Evolutionary conservation across 1,284 basidiomycete species (phyloP), one percentile per base, ranked within the genome.

Genomic region (Naganishia cerealis): DNA sequence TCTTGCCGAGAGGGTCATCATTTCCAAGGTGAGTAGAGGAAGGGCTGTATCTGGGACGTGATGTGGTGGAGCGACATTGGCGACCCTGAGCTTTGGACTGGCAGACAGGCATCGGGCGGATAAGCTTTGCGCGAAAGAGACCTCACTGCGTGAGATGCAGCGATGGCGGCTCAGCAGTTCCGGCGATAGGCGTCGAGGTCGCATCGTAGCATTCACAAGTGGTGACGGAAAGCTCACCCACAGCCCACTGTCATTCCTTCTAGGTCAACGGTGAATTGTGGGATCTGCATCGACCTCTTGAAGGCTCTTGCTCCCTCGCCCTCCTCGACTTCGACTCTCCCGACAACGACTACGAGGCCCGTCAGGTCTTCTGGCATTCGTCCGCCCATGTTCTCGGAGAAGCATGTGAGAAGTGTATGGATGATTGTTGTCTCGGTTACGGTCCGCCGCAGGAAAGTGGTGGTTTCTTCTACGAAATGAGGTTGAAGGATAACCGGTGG

Each of bases 391-490:
- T 99, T 67, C 86, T 99, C n/a, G 96, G 96, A 63, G 96, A 99
- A 82, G 91, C 96, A 55, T 88, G 93, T 54, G 96, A 99, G 81
- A 87, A 91, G 70, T 93, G 96, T 80, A 97, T 78, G 56, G 78
- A 98, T 79, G 95, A 95, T 53, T 97, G 94, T 80, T 94, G 97
- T 82, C 85, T 99, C 21, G 97, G 95, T 78, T 89, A 98, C 74
- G 96, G 96, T 16, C 96, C 96, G 24, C 96, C 96, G 24, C 94
- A 81, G 63, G 76, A 93, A 3, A 94, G 97, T 53, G 95, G 99
- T 38, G 96, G 96, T 16, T 99, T 99, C 86, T 99, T 96, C 86
- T 99, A 99, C 80, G 96, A 99, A 80, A 99, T 99, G 96, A 75
- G 74, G 46, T 71, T 82, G 55, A 78, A 75, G 53, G 78, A 78